These are phyloP conservation scores for Penicillium glabrum DNA, from an alignment of 2,329 filamentous ascomycete species.

Conservation along the genomic window DNA sequence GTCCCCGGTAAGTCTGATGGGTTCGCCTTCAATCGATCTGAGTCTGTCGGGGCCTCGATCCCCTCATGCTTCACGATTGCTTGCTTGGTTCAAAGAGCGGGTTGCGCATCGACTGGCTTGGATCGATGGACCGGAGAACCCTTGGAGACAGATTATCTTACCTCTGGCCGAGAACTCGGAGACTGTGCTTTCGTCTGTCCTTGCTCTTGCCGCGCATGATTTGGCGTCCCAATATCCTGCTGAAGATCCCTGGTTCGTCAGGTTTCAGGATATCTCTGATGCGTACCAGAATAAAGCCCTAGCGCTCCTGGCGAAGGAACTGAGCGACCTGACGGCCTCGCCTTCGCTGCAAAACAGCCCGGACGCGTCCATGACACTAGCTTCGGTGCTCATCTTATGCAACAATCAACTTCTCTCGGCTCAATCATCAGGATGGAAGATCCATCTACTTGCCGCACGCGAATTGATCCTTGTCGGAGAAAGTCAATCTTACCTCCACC, in stretches of 20 bases:
- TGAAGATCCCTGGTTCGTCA: constrained; percentile 3
- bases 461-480: background rate
- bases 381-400: constrained; percentile 4
- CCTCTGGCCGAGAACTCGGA: constrained; percentile 3
- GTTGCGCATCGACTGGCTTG: constrained; percentile 2
- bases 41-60: background rate
- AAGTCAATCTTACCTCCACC: background rate
- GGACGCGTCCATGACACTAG: constrained; percentile 1
- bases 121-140: constrained; percentile 4
- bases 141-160: constrained; percentile 3
- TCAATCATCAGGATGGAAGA: background rate
- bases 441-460: constrained; percentile 1
- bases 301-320: background rate
- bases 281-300: constrained; percentile 5
- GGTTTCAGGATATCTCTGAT: constrained; percentile 2
- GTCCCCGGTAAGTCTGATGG: background rate
- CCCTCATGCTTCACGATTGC: constrained; percentile 1
- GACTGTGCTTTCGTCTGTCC: constrained; percentile 2
- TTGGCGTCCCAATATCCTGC: background rate
- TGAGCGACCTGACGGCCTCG: background rate
- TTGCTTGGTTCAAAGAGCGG: constrained; percentile 4
- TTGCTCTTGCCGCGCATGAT: constrained; percentile 1
- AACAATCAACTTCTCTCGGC: constrained; percentile 2
- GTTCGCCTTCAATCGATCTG: background rate
- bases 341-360: background rate